phyloP scores from a whole-genome alignment of 306 rosid genomes.

The Dryas alaskensis region DNA sequence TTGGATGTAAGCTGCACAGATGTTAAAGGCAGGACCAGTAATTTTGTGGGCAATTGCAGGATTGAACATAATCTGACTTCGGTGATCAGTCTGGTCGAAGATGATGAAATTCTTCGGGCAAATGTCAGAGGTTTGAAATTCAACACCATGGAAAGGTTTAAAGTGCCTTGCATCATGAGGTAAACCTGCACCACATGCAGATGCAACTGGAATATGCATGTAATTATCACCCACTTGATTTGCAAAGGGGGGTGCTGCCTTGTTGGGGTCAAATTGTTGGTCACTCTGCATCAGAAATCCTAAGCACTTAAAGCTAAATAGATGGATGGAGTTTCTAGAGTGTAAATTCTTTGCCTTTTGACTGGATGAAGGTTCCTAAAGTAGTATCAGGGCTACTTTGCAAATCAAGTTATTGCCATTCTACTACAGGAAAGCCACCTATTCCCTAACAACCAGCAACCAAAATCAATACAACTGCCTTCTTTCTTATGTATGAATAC shows the following conservation, averaged over 20 bases:
- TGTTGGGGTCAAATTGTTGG: constrained; percentile 52
- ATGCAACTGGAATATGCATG: constrained; percentile 57
- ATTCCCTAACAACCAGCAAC: constrained; percentile 44
- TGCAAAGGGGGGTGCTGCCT: constrained; percentile 44
- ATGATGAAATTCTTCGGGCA: constrained; percentile 87
- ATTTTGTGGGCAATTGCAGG: constrained; percentile 74
- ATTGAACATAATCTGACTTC: constrained; percentile 74
- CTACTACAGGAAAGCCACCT: constrained; percentile 37
- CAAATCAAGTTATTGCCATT: constrained; percentile 48
- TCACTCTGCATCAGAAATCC: constrained; percentile 64
- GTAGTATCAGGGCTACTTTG: constrained; percentile 42
- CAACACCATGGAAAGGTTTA: constrained; percentile 62
- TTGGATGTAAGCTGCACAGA: constrained; percentile 42
- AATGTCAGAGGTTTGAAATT: constrained; percentile 72
- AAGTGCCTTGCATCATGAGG: constrained; percentile 56
- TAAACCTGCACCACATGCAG: constrained; percentile 47
- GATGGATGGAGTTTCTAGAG: constrained; percentile 33
- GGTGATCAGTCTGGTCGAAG: constrained; percentile 79
- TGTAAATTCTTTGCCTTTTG: constrained; percentile 36
- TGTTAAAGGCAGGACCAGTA: constrained; percentile 46
- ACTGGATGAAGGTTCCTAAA: constrained; percentile 41
- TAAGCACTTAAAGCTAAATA: constrained; percentile 30
- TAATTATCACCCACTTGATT: constrained; percentile 49
- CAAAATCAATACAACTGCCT: constrained; percentile 37
- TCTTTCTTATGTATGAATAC: constrained; percentile 46